phyloP scores from a whole-genome alignment of 208 protist species.

The Acanthamoeba healyi region DNA sequence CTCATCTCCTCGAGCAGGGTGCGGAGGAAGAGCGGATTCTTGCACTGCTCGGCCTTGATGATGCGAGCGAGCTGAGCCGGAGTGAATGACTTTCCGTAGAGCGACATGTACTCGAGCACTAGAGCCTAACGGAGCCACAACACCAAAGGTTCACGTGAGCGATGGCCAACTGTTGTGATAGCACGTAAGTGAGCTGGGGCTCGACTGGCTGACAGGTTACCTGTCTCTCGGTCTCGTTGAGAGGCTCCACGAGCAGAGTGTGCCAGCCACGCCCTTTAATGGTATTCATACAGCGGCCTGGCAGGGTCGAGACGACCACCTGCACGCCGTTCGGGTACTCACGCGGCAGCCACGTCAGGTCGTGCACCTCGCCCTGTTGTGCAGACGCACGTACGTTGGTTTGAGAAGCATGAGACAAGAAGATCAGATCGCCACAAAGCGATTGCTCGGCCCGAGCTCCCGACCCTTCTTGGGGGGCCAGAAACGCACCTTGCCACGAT shows the following conservation, averaged over 20 bases:
- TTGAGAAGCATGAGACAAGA: too few species aligned
- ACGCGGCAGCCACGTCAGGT: conserved; percentile 43
- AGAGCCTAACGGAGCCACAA: conserved; percentile 7
- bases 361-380: background rate
- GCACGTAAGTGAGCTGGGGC: too few species aligned
- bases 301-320: conserved; percentile 47
- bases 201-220: too few species aligned
- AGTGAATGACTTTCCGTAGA: conserved; percentile 49
- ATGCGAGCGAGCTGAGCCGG: background rate
- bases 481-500: background rate
- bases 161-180: too few species aligned
- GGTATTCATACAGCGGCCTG: conserved; percentile 17
- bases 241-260: background rate
- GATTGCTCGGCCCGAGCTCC: too few species aligned
- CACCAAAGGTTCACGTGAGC: too few species aligned
- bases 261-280: background rate
- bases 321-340: conserved; percentile 51
- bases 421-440: too few species aligned
- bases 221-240: conserved; percentile 23
- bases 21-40: conserved; percentile 65
- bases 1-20: conserved; percentile 17
- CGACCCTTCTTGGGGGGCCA: too few species aligned
- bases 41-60: conserved; percentile 23
- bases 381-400: too few species aligned
- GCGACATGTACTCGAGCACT: conserved; percentile 20